Percentiles rank a stretch among this genome's conserved stretches.
Evolutionary conservation across 2,329 filamentous ascomycete genomes (phyloP).

Genomic region (Penicillium sp.): DNA sequence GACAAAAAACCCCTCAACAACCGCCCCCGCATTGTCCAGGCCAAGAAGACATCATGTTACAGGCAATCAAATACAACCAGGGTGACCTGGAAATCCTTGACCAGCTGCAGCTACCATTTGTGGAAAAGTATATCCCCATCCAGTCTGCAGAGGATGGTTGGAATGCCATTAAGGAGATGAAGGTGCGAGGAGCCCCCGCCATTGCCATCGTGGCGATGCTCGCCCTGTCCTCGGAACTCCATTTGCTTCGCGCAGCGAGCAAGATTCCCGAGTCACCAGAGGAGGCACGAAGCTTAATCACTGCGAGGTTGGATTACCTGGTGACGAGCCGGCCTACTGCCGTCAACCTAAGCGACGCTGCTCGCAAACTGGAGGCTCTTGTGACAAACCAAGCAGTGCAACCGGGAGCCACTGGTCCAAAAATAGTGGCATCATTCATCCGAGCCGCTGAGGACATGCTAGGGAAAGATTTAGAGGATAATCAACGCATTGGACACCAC

Average conservation of each 20-base stretch:
- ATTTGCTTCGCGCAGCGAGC: slow-evolving; percentile 40
- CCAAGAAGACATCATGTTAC: slow-evolving; percentile 43
- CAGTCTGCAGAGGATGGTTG: slow-evolving; percentile 59
- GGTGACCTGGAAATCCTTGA: slow-evolving; percentile 62
- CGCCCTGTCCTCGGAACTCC: slow-evolving; percentile 80
- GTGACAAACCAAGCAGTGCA: slow-evolving; percentile 50
- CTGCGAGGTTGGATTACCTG: slow-evolving; percentile 78
- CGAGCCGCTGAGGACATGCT: slow-evolving; percentile 82
- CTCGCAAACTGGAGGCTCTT: slow-evolving; percentile 70
- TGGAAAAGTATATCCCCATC: slow-evolving; percentile 58
- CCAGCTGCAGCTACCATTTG: slow-evolving; percentile 62
- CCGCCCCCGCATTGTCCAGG: background rate
- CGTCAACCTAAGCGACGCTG: slow-evolving; percentile 90
- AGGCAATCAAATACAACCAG: slow-evolving; percentile 61
- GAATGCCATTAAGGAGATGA: slow-evolving; percentile 68
- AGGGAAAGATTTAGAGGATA: slow-evolving; percentile 81
- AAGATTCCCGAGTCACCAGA: slow-evolving; percentile 56
- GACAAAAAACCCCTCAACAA: background rate
- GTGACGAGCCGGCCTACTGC: slow-evolving; percentile 89
- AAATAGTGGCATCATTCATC: slow-evolving; percentile 71
- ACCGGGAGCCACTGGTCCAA: slow-evolving; percentile 36
- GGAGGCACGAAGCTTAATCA: slow-evolving; percentile 67
- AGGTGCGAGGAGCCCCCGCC: slow-evolving; percentile 75
- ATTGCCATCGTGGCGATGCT: slow-evolving; percentile 98
- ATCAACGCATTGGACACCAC: slow-evolving; percentile 77